Percentiles rank a stretch among this genome's conserved stretches.
Conservation (phyloP, 2,329 filamentous ascomycete species). For the Aspergillus latus region DNA sequence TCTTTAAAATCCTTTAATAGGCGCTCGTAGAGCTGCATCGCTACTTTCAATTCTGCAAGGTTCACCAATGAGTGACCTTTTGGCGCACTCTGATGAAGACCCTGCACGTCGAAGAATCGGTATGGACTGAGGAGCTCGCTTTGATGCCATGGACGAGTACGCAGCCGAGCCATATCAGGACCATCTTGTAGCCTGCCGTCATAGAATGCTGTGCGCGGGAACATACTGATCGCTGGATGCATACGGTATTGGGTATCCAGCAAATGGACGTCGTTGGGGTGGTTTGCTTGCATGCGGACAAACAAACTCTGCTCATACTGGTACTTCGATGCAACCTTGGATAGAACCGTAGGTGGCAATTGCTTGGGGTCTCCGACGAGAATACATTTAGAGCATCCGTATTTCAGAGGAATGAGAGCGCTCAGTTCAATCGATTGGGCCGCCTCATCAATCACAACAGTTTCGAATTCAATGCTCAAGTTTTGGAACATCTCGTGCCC, state of each 20-base stretch:
- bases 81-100: slow-evolving; percentile 76
- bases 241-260: slow-evolving; percentile 99
- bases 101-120: slow-evolving; percentile 94
- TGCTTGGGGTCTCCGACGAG: slow-evolving; percentile 98
- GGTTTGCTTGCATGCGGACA: slow-evolving; percentile 94
- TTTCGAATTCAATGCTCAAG: slow-evolving; percentile 94
- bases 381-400: slow-evolving; percentile 94
- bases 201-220: slow-evolving; percentile 91
- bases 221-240: slow-evolving; percentile 93
- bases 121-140: slow-evolving; percentile 83
- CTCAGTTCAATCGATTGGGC: slow-evolving; percentile 98
- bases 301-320: slow-evolving; percentile 98
- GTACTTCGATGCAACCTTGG: slow-evolving; percentile 85
- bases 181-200: slow-evolving; percentile 84
- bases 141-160: slow-evolving; percentile 80
- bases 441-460: slow-evolving; percentile 96
- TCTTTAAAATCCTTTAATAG: slow-evolving; percentile 70
- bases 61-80: slow-evolving; percentile 91
- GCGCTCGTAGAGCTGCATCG: slow-evolving; percentile 78
- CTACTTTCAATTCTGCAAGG: slow-evolving; percentile 78
- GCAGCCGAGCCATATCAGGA: slow-evolving; percentile 72
- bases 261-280: slow-evolving; percentile 82
- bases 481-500: slow-evolving; percentile 97
- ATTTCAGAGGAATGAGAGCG: slow-evolving; percentile 94
- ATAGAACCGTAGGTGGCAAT: slow-evolving; percentile 90